These are phyloP conservation scores for Pyrrhoderma lamaoense DNA, from an alignment of 1,284 basidiomycete genomes.

Conservation along the genomic window DNA sequence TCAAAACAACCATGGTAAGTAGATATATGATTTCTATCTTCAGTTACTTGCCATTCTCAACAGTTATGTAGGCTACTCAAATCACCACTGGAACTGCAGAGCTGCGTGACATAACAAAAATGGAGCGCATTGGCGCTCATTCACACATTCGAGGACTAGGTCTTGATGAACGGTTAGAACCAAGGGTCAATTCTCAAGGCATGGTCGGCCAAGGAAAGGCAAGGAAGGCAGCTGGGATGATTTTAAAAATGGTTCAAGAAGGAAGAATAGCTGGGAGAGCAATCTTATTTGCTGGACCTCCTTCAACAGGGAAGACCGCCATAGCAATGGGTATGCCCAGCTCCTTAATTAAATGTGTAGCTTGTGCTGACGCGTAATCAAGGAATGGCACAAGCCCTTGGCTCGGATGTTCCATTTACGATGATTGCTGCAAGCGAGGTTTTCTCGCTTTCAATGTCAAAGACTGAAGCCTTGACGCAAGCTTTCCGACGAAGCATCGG, in stretches of 20 bases:
- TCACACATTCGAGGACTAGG: slow-evolving; percentile 96
- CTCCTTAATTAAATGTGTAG: background rate
- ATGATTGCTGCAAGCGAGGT: slow-evolving; percentile 97
- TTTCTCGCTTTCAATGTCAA: slow-evolving; percentile 96
- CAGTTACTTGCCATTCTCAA: background rate
- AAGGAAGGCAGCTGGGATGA: slow-evolving; percentile 93
- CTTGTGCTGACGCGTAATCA: slow-evolving; percentile 7
- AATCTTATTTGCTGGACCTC: slow-evolving; percentile 94
- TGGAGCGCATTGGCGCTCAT: slow-evolving; percentile 96
- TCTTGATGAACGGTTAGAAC: slow-evolving; percentile 87
- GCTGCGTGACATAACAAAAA: slow-evolving; percentile 86
- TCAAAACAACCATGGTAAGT: slow-evolving; percentile 15
- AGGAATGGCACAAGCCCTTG: slow-evolving; percentile 97
- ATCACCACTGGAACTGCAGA: slow-evolving; percentile 70
- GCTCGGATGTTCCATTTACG: slow-evolving; percentile 92
- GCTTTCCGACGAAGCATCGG: slow-evolving; percentile 94
- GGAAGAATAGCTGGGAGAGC: slow-evolving; percentile 91
- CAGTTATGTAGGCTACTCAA: slow-evolving; percentile 44
- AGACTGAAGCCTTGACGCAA: slow-evolving; percentile 96
- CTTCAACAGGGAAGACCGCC: slow-evolving; percentile 95
- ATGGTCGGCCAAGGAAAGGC: slow-evolving; percentile 97
- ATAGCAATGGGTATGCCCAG: slow-evolving; percentile 81
- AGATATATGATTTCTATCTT: background rate
- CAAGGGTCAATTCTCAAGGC: slow-evolving; percentile 82
- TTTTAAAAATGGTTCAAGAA: slow-evolving; percentile 97